Base-by-base conservation (phyloP, 495 filamentous ascomycete species). In the Hyphodiscus hymeniophilus region DNA sequence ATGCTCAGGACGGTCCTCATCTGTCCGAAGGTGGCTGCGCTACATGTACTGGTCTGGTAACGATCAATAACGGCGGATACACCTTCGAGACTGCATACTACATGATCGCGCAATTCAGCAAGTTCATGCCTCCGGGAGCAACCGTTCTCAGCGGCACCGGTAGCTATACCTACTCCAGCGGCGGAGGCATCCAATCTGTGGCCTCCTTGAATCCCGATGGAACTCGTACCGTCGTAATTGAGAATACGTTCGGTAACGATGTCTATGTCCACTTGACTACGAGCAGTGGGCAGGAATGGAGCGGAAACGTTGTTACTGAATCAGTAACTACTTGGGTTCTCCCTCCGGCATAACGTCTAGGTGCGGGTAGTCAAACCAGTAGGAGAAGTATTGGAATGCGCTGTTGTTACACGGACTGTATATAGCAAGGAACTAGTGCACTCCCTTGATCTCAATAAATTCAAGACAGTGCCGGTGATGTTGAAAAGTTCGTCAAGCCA, bases 21-120 rank as follows among this genome's bases (percentile, higher is more conserved):
- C 66, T 75, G n/a, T 56, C 66, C 4, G 70, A 70, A 13, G 71
- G 71, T 2, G 57, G 58, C 32, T 79, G 76, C 52, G 51, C 24
- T 12, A 68, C 57, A 4, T 79, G 76, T 54, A 64, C 62, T 7
- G 76, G 76, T 0, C 45, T 76, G 11, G 73, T 79, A 35, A 66
- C 65, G 3, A 65, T 76, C 12, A 65, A 70, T 52, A 31, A 57
- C 28, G 65, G 62, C 16, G 65, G 63, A 7, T 77, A 76, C 49
- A 62, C 61, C 5, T 65, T 67, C 32, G 63, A 67, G 4, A 62
- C 68, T 1, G 73, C 74, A 34, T 77, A 78, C 57, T 78, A 78
- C 43, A 74, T 73, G 66, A 66, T 79, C 38, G 73, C 71, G 11
- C 76, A 79, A 48, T 75, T 73, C 57, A 73, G 68, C 57, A 75